phyloP scores from a whole-genome alignment of 2,329 filamentous ascomycete genomes.

The Biscogniauxia sp. region DNA sequence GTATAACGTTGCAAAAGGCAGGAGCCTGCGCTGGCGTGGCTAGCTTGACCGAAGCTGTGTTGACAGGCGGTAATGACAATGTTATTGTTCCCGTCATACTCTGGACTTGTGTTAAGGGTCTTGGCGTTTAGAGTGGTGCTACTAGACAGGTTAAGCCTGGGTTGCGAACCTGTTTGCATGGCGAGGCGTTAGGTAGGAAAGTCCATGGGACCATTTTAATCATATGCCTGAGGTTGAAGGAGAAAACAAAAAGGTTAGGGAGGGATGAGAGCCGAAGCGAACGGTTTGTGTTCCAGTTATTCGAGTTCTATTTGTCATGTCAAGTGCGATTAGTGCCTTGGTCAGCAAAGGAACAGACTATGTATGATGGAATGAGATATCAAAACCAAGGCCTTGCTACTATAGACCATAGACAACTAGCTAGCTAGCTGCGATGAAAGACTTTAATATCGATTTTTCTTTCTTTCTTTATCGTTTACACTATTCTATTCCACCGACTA shows the following conservation, averaged over 20 bases:
- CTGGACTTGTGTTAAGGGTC: slow-evolving; percentile 85
- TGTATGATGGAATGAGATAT: background rate
- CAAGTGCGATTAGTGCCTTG: background rate
- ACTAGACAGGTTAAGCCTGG: slow-evolving; percentile 2
- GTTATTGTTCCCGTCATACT: slow-evolving; percentile 91
- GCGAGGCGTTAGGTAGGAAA: background rate
- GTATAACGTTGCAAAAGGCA: slow-evolving; percentile 67
- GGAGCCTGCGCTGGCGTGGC: slow-evolving; percentile 72
- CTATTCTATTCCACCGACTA: too few relatives aligned
- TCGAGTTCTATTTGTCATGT: background rate
- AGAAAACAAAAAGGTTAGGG: too few relatives aligned
- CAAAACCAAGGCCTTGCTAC: background rate
- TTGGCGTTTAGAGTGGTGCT: slow-evolving; percentile 49
- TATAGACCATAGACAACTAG: background rate
- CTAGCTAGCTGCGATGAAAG: background rate
- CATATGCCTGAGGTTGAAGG: background rate
- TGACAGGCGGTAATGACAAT: slow-evolving; percentile 98
- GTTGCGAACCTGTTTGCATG: background rate
- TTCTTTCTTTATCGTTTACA: too few relatives aligned
- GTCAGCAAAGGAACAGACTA: background rate
- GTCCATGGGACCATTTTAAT: background rate
- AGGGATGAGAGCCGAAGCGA: background rate
- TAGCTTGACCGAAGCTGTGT: slow-evolving; percentile 88
- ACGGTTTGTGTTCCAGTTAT: background rate
- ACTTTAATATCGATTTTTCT: background rate